Evolutionary conservation across 2,329 filamentous ascomycete species (phyloP), one percentile per base, ranked within the genome.

Genomic region (Fusarium sp.): DNA sequence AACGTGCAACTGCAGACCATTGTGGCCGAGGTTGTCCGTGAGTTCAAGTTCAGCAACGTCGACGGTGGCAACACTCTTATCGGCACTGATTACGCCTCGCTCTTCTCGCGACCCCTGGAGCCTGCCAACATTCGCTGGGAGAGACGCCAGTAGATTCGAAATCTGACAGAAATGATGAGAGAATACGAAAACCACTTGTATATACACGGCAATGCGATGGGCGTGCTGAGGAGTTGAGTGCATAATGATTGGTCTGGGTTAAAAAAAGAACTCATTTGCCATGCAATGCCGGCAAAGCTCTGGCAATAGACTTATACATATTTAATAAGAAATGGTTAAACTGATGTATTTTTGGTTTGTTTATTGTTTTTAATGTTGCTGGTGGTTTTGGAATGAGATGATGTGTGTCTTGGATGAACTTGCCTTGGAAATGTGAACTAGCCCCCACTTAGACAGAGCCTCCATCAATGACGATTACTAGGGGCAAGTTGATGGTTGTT

Each of bases 1-100:
- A 97, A 97, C 82, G 88, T 97, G 67, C 96, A 98, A 85, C 87
- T 98, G 72, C 93, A 95, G 81, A 95, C 94, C 52, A 97, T 98
- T 76, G 87, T 92, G 14, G 94, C 92, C 60, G 92, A 91, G 68
- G 85, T 95, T 75, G 93, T 97, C 45, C 89, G 95, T 59, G 82
- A 91, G 63, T 94, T 98, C 86, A 96, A 94, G 86, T 90, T 98
- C 82, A 88, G 88, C 80, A 97, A 95, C 78, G 82, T 91, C 3
- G 91, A 93, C 77, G 93, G 93, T n/a, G 90, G 89, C 81, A 86
- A 90, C 80, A 89, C 88, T 37, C 88, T 97, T 41, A 88, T 93
- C 54, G 92, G 86, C 64, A 93, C 92, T 27, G 91, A 93, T 80
- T 93, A 92, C 79, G 85, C 88, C 25, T 93, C 91, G 75, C 87